Base-by-base conservation (phyloP, 2,329 filamentous ascomycete species). In the Pseudogymnoascus sp. region DNA sequence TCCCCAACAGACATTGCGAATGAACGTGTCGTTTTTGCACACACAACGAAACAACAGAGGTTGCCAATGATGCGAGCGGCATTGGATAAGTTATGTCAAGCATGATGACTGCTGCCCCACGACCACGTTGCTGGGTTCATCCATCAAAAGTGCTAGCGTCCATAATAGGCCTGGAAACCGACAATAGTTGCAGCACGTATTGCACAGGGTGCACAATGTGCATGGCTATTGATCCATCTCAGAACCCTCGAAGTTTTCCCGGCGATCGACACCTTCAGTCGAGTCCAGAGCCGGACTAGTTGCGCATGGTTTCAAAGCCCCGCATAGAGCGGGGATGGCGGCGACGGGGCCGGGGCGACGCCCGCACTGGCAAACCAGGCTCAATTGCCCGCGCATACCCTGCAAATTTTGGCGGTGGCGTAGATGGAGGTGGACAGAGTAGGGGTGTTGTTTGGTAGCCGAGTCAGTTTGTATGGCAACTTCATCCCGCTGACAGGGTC, bases 21-120 rank as follows among this genome's bases (percentile, higher is more conserved):
- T 55, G 25, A 33, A 55, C 49, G 49, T 55, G 25, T 55, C 49
- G 49, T 33, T 55, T 52, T 33, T 19, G 4, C n/a, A 55, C 11
- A 2, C 25, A 55, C 49, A 33, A n/a, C 9, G 5, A 55, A 55
- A 55, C 28, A 33, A 30, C n/a, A 55, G 49, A 55, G 8, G 8
- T 55, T 55, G n/a, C 25, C 22, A 55, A 55, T 33, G 49, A 55
- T 33, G 49, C 14, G 49, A 25, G 33, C 25, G 28, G 19, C 49
- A 55, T 55, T 55, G 9, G 28, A 33, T 9, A 55, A 55, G 28
- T 55, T 55, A 55, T 55, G 49, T 55, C 49, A 55, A 11, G n/a
- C 49, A 55, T 55, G 49, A 33, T 55, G 49, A 33, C 49, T 55
- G 19, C 25, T 12, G 45, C 8, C 49, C 49, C 49, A 33, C 25